Percentiles rank a stretch among this genome's conserved stretches.
Evolutionary conservation across 306 rosid species (phyloP).

Genomic region (Prinsepia uniflora): DNA sequence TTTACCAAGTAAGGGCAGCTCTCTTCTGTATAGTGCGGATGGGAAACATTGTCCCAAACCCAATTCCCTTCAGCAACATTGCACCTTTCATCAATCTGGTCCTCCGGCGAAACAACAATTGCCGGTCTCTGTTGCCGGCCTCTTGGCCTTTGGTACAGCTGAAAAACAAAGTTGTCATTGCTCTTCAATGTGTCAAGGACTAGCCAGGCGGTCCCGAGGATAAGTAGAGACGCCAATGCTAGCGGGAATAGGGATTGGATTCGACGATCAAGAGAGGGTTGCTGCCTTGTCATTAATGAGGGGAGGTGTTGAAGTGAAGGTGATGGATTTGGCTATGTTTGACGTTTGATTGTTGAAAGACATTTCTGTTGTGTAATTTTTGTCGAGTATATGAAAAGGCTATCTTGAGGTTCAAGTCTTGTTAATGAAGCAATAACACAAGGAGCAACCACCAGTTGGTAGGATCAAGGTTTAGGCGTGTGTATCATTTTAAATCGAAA

Average conservation of each 20-base stretch:
- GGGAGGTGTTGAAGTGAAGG: not conserved
- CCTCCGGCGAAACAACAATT: slow-evolving; percentile 44
- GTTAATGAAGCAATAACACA: slow-evolving; percentile 22
- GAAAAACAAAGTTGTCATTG: slow-evolving; percentile 37
- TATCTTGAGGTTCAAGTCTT: slow-evolving; percentile 52
- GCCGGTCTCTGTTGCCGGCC: slow-evolving; percentile 34
- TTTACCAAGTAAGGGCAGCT: slow-evolving; percentile 82
- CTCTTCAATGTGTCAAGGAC: slow-evolving; percentile 56
- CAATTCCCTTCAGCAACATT: slow-evolving; percentile 75
- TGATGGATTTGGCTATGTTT: slow-evolving; percentile 1
- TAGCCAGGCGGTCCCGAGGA: slow-evolving; percentile 53
- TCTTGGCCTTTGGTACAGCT: slow-evolving; percentile 29
- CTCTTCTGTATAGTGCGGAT: slow-evolving; percentile 68
- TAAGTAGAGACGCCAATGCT: slow-evolving; percentile 56
- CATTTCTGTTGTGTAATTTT: not conserved
- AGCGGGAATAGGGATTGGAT: slow-evolving; percentile 53
- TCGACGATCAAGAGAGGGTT: slow-evolving; percentile 38
- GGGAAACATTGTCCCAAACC: slow-evolving; percentile 80
- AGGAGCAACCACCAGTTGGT: slow-evolving; percentile 74
- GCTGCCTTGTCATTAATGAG: slow-evolving; percentile 32
- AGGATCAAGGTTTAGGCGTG: slow-evolving; percentile 36
- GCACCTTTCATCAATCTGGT: slow-evolving; percentile 53
- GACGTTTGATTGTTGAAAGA: slow-evolving; percentile 8
- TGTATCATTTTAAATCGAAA: slow-evolving; percentile 32
- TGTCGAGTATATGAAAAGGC: slow-evolving; percentile 10